These are phyloP conservation scores for Umbilicaria muhlenbergii DNA, from an alignment of 495 filamentous ascomycete species.

Conservation along the genomic window DNA sequence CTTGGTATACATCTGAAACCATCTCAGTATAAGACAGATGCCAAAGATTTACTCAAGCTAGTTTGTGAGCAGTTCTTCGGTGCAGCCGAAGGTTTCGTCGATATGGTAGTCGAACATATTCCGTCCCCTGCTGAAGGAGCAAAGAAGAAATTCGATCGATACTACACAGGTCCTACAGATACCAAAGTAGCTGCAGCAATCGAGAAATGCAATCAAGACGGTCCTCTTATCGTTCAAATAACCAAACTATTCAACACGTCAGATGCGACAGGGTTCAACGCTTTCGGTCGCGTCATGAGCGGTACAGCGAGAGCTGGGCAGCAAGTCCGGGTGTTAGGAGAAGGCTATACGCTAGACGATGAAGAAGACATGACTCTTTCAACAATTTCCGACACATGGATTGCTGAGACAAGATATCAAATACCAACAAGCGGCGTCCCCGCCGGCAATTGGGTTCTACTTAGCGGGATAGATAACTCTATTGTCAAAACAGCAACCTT, in stretches of 20 bases:
- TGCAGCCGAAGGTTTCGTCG: conserved; percentile 75
- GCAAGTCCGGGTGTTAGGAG: conserved; percentile 81
- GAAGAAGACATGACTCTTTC: conserved; percentile 93
- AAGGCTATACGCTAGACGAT: conserved; percentile 91
- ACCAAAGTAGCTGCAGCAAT: conserved; percentile 70
- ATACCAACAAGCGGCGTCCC: conserved; percentile 82
- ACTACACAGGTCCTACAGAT: conserved; percentile 93
- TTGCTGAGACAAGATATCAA: conserved; percentile 88
- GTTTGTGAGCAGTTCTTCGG: conserved; percentile 96
- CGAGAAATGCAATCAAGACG: conserved; percentile 70
- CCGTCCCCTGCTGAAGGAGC: conserved; percentile 77
- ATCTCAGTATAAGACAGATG: conserved; percentile 76
- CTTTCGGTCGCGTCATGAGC: conserved; percentile 86
- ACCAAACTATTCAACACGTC: conserved; percentile 82
- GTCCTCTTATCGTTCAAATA: conserved; percentile 76
- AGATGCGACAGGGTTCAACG: conserved; percentile 76
- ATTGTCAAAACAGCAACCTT: conserved; percentile 97
- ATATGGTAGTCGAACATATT: conserved; percentile 84
- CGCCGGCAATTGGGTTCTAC: conserved; percentile 85
- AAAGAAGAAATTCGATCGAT: conserved; percentile 56
- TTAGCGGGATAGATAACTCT: conserved; percentile 89
- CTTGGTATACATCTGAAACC: conserved; percentile 80
- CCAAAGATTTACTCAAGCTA: conserved; percentile 71
- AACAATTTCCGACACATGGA: conserved; percentile 80
- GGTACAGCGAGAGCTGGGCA: conserved; percentile 71